These are phyloP conservation scores for Ulvella scutata DNA, from an alignment of 139 green algal species.

Conservation along the genomic window DNA sequence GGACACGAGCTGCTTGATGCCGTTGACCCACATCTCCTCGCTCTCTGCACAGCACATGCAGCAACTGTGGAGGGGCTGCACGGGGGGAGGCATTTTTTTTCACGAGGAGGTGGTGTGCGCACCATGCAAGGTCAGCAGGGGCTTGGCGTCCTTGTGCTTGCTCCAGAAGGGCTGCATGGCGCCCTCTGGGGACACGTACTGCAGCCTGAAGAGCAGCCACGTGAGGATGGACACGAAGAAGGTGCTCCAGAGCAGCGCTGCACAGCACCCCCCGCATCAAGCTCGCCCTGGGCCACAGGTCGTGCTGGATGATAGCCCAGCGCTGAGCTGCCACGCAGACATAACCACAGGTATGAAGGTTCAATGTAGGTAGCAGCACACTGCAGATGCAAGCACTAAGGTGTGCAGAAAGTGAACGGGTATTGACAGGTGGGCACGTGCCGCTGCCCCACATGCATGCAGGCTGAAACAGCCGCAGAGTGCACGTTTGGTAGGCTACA, in stretches of 20 bases:
- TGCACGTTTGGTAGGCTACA: too few species aligned
- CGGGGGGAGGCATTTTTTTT: not conserved
- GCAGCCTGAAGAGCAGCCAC: conserved; percentile 7
- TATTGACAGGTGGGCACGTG: too few species aligned
- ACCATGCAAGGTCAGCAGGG: conserved; percentile 6
- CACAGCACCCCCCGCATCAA: too few species aligned
- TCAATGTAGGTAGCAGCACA: too few species aligned
- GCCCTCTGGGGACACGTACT: conserved; percentile 3
- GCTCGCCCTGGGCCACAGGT: too few species aligned
- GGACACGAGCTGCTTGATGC: conserved; percentile 8
- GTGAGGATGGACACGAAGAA: conserved; percentile 5
- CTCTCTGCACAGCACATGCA: not conserved
- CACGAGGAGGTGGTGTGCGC: not conserved
- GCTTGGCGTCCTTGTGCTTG: conserved; percentile 1
- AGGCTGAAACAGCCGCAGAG: too few species aligned
- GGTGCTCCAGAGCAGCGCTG: conserved; percentile 6
- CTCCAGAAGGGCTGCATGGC: conserved; percentile 5
- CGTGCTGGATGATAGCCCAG: too few species aligned
- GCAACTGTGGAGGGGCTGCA: not conserved
- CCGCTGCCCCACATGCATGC: too few species aligned
- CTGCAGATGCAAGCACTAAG: too few species aligned
- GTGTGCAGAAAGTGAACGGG: too few species aligned
- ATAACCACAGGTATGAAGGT: too few species aligned
- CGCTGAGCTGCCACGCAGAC: too few species aligned
- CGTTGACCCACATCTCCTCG: conserved; percentile 4